phyloP scores from a whole-genome alignment of 2,329 filamentous ascomycete species.

The Nigrograna mackinnonii region DNA sequence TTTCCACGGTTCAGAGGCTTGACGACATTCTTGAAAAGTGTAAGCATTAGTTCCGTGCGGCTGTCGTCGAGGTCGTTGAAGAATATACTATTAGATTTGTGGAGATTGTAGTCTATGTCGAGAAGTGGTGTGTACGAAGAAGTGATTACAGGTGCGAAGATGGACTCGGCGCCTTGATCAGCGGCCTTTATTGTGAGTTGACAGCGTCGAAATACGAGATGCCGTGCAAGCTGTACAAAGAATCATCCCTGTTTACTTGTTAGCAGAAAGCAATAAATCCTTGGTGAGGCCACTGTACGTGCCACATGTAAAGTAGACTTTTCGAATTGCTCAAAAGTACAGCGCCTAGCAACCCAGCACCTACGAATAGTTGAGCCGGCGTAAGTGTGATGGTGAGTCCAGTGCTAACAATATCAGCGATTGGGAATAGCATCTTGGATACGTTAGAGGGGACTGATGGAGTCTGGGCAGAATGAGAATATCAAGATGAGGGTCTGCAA shows the following conservation, averaged over 20 bases:
- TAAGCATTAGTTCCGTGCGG: constrained; percentile 73
- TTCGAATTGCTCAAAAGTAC: constrained; percentile 14
- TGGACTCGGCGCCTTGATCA: constrained; percentile 20
- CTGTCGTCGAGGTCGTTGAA: constrained; percentile 80
- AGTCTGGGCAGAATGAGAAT: too few relatives aligned
- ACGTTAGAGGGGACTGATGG: too few relatives aligned
- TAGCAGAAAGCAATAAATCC: constrained; percentile 1
- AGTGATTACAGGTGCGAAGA: constrained; percentile 71
- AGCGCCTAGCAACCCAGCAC: constrained; percentile 5
- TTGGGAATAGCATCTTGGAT: too few relatives aligned
- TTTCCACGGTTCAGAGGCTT: constrained; percentile 13
- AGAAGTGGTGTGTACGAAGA: constrained; percentile 66
- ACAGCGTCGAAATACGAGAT: constrained; percentile 12
- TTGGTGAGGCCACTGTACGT: constrained; percentile 11
- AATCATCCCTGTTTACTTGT: constrained; percentile 11
- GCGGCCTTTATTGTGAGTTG: constrained; percentile 19
- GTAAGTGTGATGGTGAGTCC: constrained; percentile 8
- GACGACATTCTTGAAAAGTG: constrained; percentile 43
- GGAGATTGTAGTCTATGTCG: constrained; percentile 81
- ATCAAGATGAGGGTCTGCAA: too few relatives aligned
- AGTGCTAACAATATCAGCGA: constrained; percentile 2
- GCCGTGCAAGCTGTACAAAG: constrained; percentile 14
- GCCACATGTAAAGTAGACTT: constrained; percentile 18
- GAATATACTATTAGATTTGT: constrained; percentile 80
- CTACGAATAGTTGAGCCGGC: constrained; percentile 9